phyloP scores from a whole-genome alignment of 306 rosid genomes.

The Pueraria montana region DNA sequence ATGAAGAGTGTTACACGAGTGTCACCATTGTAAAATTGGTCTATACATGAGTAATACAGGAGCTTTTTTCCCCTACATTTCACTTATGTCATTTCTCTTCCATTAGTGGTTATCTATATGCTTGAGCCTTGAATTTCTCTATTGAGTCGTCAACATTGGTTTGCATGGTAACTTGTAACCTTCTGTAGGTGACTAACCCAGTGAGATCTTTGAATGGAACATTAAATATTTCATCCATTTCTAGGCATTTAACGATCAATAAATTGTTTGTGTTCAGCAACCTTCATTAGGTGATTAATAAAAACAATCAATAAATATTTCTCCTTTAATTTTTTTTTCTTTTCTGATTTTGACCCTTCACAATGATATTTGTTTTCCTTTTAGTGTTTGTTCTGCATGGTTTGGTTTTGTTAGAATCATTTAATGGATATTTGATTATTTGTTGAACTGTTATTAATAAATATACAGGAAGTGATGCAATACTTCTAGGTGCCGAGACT shows the following conservation, averaged over 20 bases:
- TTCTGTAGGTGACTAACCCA: too few species aligned
- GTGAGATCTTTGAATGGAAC: too few species aligned
- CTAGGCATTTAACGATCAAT: too few species aligned
- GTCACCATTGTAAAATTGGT: neutral
- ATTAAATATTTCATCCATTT: too few species aligned
- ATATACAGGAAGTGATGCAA: slow-evolving; percentile 94
- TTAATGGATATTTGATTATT: slow-evolving; percentile 37
- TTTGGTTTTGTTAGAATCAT: slow-evolving; percentile 28
- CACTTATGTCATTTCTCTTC: neutral
- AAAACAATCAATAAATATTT: slow-evolving; percentile 8
- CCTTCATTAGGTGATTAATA: neutral
- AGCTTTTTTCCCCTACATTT: neutral
- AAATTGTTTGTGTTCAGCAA: too few species aligned
- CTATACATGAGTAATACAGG: neutral
- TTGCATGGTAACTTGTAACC: slow-evolving; percentile 18
- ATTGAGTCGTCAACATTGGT: neutral
- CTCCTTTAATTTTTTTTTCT: neutral
- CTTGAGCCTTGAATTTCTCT: slow-evolving; percentile 24
- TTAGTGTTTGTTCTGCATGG: slow-evolving; percentile 28
- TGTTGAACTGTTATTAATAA: slow-evolving; percentile 47
- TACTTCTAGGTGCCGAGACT: slow-evolving; percentile 99
- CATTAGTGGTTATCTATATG: neutral
- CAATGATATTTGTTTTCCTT: slow-evolving; percentile 6
- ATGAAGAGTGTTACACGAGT: neutral
- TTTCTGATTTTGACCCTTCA: neutral